A percentile compares a stretch with the other conserved stretches of the same genome.
phyloP scores from a whole-genome alignment of 2,329 filamentous ascomycete genomes.

The Neofusicoccum laricinum region DNA sequence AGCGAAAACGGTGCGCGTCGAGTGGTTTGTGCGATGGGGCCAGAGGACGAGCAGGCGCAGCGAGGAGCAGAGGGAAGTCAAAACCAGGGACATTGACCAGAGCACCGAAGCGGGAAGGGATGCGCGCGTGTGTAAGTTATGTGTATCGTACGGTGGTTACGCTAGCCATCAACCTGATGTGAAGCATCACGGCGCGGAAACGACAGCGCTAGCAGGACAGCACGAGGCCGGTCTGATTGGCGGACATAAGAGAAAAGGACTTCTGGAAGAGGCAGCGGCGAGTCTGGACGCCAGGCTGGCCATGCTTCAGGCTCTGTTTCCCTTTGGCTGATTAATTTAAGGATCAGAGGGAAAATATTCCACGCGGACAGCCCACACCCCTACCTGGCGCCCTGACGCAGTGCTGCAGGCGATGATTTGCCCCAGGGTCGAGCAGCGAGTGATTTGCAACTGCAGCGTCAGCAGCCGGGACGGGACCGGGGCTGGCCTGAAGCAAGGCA shows the following conservation, averaged over 20 bases:
- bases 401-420: constrained; percentile 9
- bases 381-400: background rate
- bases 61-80: background rate
- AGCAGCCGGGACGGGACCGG: constrained; percentile 3
- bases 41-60: background rate
- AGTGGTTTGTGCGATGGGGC: constrained; percentile 9
- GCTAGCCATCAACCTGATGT: constrained; percentile 6
- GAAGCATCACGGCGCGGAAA: background rate
- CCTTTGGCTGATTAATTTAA: constrained; percentile 4
- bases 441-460: constrained; percentile 13
- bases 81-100: background rate
- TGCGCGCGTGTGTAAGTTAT: constrained; percentile 1
- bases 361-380: background rate
- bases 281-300: background rate
- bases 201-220: background rate
- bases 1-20: background rate
- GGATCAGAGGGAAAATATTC: background rate
- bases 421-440: constrained; percentile 11
- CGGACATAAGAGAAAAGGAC: background rate
- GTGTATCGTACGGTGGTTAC: background rate
- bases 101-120: background rate
- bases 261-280: background rate
- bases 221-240: background rate
- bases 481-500: constrained; percentile 1
- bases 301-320: background rate